Evolutionary conservation across 2,329 filamentous ascomycete species (phyloP), one percentile per base, ranked within the genome.

Genomic region (Anisogramma anomala): DNA sequence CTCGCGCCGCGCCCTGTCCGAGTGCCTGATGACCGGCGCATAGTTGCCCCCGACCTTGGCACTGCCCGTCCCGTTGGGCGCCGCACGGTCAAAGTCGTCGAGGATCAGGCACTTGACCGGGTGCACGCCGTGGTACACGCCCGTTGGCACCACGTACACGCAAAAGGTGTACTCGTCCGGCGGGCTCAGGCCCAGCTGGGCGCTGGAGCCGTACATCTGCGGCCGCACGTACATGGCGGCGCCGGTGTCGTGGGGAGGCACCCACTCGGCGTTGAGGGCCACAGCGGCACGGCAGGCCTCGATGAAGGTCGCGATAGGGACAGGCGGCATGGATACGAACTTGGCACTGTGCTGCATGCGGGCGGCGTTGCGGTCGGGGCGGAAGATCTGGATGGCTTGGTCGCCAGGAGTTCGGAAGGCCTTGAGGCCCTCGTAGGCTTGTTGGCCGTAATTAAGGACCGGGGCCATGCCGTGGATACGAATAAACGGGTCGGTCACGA

Each of bases 1-100:
- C 45, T 85, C 74, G 14, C 69, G 66, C 43, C 81, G 69, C 1
- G 91, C 89, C 55, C 74, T 80, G 53, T 94, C 87, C 56, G 84
- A 93, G 72, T 85, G 87, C 42, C 83, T 72, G 54, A 96, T 64
- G 4, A 96, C 89, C 3, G 89, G 89, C 8, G 88, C 89, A 58
- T 96, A 96, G 65, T 96, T 96, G 11, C 89, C 91, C 19, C 91
- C 89, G 3, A 96, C 74, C 65, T 96, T 96, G n/a, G 86, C 89
- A 48, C 77, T 80, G 0, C 89, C 89, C 0, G 84, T 93, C 1
- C 89, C 89, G 53, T 87, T 77, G 1, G 91, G 89, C n/a, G 89
- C 89, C 0, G 88, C 77, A 22, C 89, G 84, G 61, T 96, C 89
- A 58, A 96, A 96, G 22, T 91, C 82, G 55, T 96, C 89, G 3